Base-by-base conservation (phyloP, 176 grass and related monocot species). In the Chrysopogon serrulatus region DNA sequence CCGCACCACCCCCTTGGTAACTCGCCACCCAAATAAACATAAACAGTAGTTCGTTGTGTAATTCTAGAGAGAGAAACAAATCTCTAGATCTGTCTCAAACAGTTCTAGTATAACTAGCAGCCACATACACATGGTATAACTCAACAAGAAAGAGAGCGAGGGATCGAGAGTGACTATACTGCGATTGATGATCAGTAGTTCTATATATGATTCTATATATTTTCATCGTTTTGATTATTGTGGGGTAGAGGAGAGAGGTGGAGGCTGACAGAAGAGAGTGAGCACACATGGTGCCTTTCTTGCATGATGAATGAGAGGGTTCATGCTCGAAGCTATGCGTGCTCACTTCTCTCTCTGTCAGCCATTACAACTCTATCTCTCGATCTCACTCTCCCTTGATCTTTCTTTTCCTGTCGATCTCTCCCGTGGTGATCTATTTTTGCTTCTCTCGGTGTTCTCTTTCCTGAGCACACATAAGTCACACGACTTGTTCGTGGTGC, bases 181-280 rank as follows among this genome's bases (percentile, higher is more conserved):
- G n/a, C 10, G 43, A n/a, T n/a, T n/a, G n/a, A 76, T n/a, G 37
- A 73, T 31, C 24, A 42, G 28, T 11, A 16, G 4, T 70, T 19
- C 57, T 84, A 33, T 15, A 48, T 84, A 37, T 70, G 32, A 80
- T 65, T 14, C 61, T 37, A 5, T 49, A 35, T 54, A 5, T 49
- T 42, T 54, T 53, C 13, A 59, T 47, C 62, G 34, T 21, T 53
- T 74, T 26, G 27, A n/a, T 35, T 76, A 27, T 39, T 48, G 15
- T 61, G 4, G 18, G n/a, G 81, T 16, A 56, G 71, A 44, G 65
- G 53, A 39, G 79, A 39, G 79, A 78, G 36, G 18, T 70, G 66
- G 79, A 87, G 90, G 90, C 87, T 91, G 92, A 98, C 92, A 98
- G 92, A 95, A 97, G 89, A 92, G 89, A 94, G 90, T 92, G 94